phyloP scores from a whole-genome alignment of 495 filamentous ascomycete species.

The Letharia columbiana region DNA sequence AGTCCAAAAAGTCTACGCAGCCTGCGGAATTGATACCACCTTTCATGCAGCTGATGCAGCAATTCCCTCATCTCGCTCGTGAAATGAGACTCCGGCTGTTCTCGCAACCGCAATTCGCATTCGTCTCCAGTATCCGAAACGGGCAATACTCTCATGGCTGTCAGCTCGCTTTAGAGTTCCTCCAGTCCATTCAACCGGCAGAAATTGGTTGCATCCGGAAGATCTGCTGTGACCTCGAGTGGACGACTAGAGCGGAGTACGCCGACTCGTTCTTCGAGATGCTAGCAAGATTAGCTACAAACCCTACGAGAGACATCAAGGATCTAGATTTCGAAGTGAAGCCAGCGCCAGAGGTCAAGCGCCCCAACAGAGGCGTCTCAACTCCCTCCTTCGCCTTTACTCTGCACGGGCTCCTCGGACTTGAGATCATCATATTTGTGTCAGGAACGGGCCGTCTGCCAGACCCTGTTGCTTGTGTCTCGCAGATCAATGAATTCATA shows the following conservation, averaged over 20 bases:
- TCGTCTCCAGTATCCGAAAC: background rate
- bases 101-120: background rate
- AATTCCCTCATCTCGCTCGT: background rate
- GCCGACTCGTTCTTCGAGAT: constrained; percentile 1
- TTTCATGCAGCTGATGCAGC: background rate
- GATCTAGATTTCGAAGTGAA: background rate
- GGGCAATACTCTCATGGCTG: background rate
- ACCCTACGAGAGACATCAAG: background rate
- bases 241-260: background rate
- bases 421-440: constrained; percentile 1
- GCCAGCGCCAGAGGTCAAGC: constrained; percentile 3
- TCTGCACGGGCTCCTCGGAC: background rate
- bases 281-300: constrained; percentile 1
- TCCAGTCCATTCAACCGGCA: background rate
- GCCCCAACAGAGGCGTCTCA: background rate
- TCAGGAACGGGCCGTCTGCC: background rate
- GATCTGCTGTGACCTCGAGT: background rate
- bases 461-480: background rate
- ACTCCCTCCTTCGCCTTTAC: background rate
- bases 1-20: too few species aligned
- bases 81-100: background rate
- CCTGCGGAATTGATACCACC: too few species aligned
- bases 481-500: background rate
- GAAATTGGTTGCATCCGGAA: background rate
- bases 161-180: background rate